Base-by-base conservation (phyloP, 2,329 filamentous ascomycete species). In the Claviceps monticola region DNA sequence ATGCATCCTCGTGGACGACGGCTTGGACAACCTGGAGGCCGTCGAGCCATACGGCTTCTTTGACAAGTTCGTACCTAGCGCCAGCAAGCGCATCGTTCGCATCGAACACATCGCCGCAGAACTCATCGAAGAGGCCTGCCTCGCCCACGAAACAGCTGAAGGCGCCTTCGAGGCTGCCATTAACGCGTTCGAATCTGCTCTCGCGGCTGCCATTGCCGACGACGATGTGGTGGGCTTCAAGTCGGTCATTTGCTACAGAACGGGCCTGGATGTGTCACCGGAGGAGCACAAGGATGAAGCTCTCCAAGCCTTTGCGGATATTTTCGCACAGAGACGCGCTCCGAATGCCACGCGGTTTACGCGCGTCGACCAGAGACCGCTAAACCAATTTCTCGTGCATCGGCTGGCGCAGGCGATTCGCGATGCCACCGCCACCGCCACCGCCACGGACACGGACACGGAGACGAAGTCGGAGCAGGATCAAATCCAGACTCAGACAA, bases 241-340 rank as follows among this genome's bases (percentile, higher is more conserved):
- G 65, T 86, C 82, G 1, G 80, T 90, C 48, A 79, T 94, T 51
- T 91, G 87, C 67, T 93, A 93, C 63, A 77, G 87, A 14, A 86
- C 82, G 0, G 88, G 88, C 0, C 71, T 90, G 5, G 76, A 78
- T 41, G 71, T 91, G 16, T 68, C 75, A 0, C 56, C 57, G 8
- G 56, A 60, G n/a, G 62, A 73, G 7, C 68, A 74, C 50, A 63
- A 72, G 1, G 68, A 71, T 1, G 70, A 60, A 0, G 66, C 68
- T 0, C 59, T 70, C 11, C 61, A 68, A 23, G 68, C 67, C 2
- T 71, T 77, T 29, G 51, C 56, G 14, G 50, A 57, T 1, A 68
- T 77, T 11, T 67, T 69, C 42, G 51, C 58, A 3, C 39, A 55
- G 26, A 53, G 53, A 8, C 52, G 53, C 17, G 23, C 45, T 4